These are phyloP conservation scores for Globisporangium lucens DNA, from an alignment of 352 stramenopile species.

Conservation along the genomic window DNA sequence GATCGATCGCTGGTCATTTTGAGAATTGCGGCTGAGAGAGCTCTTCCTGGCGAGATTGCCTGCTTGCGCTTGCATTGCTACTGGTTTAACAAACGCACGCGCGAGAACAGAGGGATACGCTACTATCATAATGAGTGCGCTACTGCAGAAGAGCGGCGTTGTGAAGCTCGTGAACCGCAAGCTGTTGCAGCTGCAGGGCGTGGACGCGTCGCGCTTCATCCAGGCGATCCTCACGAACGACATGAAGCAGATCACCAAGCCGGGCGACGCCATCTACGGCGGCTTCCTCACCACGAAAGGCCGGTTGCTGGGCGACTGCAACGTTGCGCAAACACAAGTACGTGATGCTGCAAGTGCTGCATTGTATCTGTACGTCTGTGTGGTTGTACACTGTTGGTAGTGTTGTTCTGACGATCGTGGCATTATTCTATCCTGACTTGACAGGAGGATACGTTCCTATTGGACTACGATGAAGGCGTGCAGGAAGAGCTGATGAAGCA, in stretches of 20 bases:
- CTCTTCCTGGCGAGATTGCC: neutral
- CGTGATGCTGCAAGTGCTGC: neutral
- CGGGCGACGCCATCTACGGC: constrained; percentile 68
- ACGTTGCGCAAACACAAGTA: constrained; percentile 61
- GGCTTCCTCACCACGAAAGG: constrained; percentile 80
- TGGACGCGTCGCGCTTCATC: constrained; percentile 68
- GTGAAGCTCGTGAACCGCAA: constrained; percentile 46
- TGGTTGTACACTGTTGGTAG: too few relatives aligned
- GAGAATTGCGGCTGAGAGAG: neutral
- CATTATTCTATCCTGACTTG: neutral
- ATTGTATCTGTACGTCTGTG: neutral
- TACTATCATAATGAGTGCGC: constrained; percentile 11
- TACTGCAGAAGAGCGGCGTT: constrained; percentile 42
- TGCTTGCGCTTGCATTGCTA: neutral
- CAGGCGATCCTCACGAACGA: constrained; percentile 86
- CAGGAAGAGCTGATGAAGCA: constrained; percentile 67
- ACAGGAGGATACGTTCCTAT: constrained; percentile 59
- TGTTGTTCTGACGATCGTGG: neutral
- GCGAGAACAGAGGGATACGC: neutral
- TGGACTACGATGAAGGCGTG: constrained; percentile 69
- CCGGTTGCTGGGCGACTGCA: constrained; percentile 73
- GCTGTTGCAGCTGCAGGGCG: constrained; percentile 69
- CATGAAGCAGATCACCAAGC: constrained; percentile 54
- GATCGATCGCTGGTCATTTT: neutral
- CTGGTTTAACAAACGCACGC: constrained; percentile 6